A percentile compares a stretch with the other conserved stretches of the same genome.
Conservation (phyloP, 306 rosid species). For the Hippophae rhamnoides region DNA sequence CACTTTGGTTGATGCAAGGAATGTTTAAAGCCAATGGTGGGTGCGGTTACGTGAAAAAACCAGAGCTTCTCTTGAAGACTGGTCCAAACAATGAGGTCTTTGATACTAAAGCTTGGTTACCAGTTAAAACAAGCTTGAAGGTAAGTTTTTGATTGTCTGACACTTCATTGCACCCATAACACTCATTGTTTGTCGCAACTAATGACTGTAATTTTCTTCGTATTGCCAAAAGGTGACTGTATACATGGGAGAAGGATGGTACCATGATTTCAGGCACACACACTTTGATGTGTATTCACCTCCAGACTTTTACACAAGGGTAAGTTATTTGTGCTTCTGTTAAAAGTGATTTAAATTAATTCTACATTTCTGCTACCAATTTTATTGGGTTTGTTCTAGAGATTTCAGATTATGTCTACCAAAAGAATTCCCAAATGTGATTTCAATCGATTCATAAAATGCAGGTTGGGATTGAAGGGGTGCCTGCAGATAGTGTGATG, state of each 20-base stretch:
- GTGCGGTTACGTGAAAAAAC: slow-evolving; percentile 93
- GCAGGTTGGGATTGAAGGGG: slow-evolving; percentile 97
- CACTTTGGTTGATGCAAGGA: slow-evolving; percentile 97
- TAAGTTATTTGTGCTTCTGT: slow-evolving; percentile 22
- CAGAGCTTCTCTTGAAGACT: slow-evolving; percentile 49
- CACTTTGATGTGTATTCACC: slow-evolving; percentile 92
- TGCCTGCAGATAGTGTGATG: slow-evolving; percentile 59
- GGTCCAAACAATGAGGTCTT: slow-evolving; percentile 55
- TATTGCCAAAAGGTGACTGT: slow-evolving; percentile 56
- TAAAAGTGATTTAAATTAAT: too few relatives aligned
- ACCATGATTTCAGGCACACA: slow-evolving; percentile 61
- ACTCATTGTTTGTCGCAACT: slow-evolving; percentile 13
- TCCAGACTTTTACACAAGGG: slow-evolving; percentile 94
- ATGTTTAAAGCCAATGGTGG: slow-evolving; percentile 94
- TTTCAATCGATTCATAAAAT: neutral
- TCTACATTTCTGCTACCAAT: too few relatives aligned
- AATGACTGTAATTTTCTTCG: slow-evolving; percentile 13
- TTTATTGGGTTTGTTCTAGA: too few relatives aligned
- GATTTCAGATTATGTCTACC: too few relatives aligned
- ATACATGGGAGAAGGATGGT: slow-evolving; percentile 98
- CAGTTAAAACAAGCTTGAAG: slow-evolving; percentile 66
- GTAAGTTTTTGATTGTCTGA: slow-evolving; percentile 26
- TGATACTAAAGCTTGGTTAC: slow-evolving; percentile 49
- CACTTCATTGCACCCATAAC: neutral
- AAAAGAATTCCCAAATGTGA: slow-evolving; percentile 3